A percentile compares a stretch with the other conserved stretches of the same genome.
Evolutionary conservation across 148 eudicot genomes (phyloP).

Genomic region (Rhododendron mucronatum): DNA sequence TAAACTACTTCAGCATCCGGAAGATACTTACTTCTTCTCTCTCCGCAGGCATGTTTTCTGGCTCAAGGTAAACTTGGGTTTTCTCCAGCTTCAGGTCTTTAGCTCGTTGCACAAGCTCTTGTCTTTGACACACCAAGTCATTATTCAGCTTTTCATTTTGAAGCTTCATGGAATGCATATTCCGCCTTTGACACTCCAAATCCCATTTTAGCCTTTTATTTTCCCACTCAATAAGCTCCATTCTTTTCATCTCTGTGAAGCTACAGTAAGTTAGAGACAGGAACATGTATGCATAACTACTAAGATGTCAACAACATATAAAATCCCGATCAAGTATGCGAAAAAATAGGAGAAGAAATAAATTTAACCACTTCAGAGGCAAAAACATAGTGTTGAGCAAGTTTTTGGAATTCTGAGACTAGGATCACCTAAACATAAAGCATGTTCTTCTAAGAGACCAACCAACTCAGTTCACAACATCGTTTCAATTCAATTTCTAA

Average conservation of each 20-base stretch:
- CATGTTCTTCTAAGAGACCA: no score
- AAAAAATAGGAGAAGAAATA: not conserved
- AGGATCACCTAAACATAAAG: not conserved
- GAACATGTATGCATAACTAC: not conserved
- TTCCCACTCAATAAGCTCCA: slow-evolving; percentile 23
- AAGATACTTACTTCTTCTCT: slow-evolving; percentile 18
- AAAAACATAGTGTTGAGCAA: not conserved
- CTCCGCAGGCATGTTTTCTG: slow-evolving; percentile 7
- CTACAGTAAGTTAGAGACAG: not conserved
- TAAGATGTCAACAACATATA: not conserved
- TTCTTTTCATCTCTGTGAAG: slow-evolving; percentile 31
- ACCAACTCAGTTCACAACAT: not conserved
- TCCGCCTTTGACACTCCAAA: slow-evolving; percentile 13
- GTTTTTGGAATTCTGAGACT: not conserved
- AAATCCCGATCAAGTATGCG: not conserved
- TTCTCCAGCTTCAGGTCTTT: not conserved
- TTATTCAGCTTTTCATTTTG: not conserved
- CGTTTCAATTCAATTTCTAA: not conserved
- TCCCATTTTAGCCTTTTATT: slow-evolving; percentile 21
- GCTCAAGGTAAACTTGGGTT: not conserved
- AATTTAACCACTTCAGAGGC: not conserved
- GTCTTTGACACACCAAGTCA: not conserved
- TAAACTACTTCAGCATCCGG: not conserved
- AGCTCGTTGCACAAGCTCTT: not conserved
- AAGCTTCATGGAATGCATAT: not conserved